Evolutionary conservation across 78 protist genomes (phyloP).

Genomic region (Dictyostelium intermedium): DNA sequence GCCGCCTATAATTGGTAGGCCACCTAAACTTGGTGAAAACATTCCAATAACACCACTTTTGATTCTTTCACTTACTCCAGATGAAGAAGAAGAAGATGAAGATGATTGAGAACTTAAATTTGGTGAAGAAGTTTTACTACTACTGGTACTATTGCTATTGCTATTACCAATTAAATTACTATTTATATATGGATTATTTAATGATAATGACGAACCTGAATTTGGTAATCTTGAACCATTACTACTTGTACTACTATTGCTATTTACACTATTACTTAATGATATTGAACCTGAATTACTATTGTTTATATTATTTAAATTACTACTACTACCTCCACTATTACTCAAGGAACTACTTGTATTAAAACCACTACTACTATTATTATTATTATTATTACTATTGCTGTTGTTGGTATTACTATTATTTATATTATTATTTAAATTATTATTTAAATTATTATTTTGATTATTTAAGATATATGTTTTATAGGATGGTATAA

Average conservation of each 20-base stretch:
- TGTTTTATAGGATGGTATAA: neutral
- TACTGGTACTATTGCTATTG: neutral
- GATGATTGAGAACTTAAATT: neutral
- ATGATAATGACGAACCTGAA: neutral
- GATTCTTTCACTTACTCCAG: neutral
- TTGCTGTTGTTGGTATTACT: neutral
- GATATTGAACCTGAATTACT: neutral
- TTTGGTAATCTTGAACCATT: neutral
- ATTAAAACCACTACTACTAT: neutral
- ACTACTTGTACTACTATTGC: neutral
- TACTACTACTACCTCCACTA: neutral
- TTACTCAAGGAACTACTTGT: neutral
- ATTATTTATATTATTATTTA: neutral
- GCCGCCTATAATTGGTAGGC: neutral
- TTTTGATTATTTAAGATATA: neutral
- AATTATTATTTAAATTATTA: neutral
- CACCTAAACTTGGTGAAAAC: neutral
- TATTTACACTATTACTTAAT: neutral
- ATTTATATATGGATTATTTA: neutral
- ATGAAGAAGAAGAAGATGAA: neutral
- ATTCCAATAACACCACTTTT: neutral
- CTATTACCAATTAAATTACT: neutral
- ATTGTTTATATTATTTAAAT: neutral
- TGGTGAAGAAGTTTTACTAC: neutral
- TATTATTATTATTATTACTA: neutral